Evolutionary conservation across 179 eudicot species (phyloP), one percentile per base, ranked within the genome.

Genomic region (Silene coronaria): DNA sequence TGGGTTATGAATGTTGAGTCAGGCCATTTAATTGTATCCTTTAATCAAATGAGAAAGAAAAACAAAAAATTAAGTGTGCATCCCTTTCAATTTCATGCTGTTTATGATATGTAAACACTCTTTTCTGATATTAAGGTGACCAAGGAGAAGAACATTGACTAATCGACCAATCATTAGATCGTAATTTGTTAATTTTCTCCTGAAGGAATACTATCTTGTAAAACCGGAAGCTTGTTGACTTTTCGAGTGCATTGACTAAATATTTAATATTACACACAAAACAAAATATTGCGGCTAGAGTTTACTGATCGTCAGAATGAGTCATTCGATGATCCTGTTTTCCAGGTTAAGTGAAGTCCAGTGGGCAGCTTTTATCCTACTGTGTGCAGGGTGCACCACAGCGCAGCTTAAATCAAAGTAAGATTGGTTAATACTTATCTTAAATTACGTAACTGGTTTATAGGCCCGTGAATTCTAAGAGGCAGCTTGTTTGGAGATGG

Each of bases 351-450:
- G 91, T 69, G 95, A 95, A 85, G 93, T 90, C 75, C 97, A 95
- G 79, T 95, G 99, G 99, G 99, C 99, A 76, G 99, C 97, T 74
- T 95, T 95, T 74, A 83, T 92, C 80, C 81, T 95, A 74, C 81
- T 95, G 75, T 91, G 97, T 80, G 99, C 97, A 27, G 99, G 99
- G 45, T 95, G 99, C 87, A 95, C 99, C 66, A 95, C 99, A 1
- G 99, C 99, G 61, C 99, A 95, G 79, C 97, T 95, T 60, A 92
- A 85, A 78, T 83, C 99, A 65, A 88, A 88, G 99, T 95, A 87
- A 88, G 97, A 73, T 61, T 46, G 34, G 32, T 42, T 17, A 16
- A 34, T 30, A 27, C 26, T 42, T 42, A n/a, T 71, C 63, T 71
- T 55, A 17, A 1, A 42, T 11, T 6, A 42, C 12, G 48, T 55